Evolutionary conservation across 1,139 yeast species (phyloP).

Genomic region (Pneumocystis wakefieldiae): DNA sequence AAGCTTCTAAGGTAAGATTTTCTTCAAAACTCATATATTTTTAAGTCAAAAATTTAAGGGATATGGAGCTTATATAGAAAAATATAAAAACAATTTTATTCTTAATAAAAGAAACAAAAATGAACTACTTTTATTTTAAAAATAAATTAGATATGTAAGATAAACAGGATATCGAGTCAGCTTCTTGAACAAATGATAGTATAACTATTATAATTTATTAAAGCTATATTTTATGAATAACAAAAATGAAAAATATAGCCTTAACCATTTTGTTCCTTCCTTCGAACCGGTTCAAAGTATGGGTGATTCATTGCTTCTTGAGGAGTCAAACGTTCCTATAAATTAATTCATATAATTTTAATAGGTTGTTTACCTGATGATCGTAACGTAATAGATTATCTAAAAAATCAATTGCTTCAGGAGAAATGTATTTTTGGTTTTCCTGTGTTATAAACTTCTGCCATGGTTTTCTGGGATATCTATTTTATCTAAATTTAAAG

Average conservation of each 20-base stretch:
- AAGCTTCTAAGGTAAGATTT: neutral
- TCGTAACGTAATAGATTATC: constrained; percentile 77
- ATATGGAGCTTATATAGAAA: too few relatives aligned
- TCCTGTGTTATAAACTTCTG: constrained; percentile 55
- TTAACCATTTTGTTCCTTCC: neutral
- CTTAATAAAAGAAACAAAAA: too few relatives aligned
- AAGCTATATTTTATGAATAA: neutral
- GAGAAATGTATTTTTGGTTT: constrained; percentile 53
- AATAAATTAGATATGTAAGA: too few relatives aligned
- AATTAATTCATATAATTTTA: neutral
- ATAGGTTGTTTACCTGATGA: constrained; percentile 38
- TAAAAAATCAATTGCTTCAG: constrained; percentile 65
- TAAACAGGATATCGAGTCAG: too few relatives aligned
- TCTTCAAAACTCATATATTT: too few relatives aligned
- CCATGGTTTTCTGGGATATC: constrained; percentile 84
- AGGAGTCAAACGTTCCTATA: constrained; percentile 67
- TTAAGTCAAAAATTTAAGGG: too few relatives aligned
- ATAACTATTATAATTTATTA: too few relatives aligned
- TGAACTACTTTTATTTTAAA: too few relatives aligned
- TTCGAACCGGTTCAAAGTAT: constrained; percentile 30
- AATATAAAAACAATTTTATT: too few relatives aligned
- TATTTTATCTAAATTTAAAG: neutral
- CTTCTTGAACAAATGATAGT: too few relatives aligned
- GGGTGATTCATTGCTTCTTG: constrained; percentile 86
- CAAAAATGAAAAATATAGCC: neutral